A percentile compares a stretch with the other conserved stretches of the same genome.
Conservation (phyloP, 768 basidiomycete species). For the Amanita thiersii region DNA sequence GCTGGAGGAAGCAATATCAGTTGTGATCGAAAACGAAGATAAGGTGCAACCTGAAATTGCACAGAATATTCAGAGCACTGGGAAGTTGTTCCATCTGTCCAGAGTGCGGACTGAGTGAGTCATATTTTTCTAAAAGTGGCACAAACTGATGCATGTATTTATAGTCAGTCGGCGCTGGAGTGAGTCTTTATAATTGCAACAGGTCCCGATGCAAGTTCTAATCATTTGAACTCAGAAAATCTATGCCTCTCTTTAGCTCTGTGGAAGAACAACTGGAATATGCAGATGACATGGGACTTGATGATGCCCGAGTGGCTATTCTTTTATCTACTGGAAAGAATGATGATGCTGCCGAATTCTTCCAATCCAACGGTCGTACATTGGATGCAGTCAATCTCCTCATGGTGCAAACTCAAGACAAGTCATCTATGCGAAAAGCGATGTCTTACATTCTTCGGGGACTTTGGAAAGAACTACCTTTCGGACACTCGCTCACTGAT, state of each 20-base stretch:
- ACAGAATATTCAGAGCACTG: slow-evolving; percentile 31
- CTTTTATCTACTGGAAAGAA: slow-evolving; percentile 32
- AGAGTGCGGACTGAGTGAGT: slow-evolving; percentile 27
- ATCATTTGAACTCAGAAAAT: slow-evolving; percentile 28
- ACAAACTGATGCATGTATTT: neutral
- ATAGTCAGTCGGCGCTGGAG: neutral
- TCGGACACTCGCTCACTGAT: slow-evolving; percentile 21
- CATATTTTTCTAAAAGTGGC: neutral
- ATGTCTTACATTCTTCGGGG: slow-evolving; percentile 29
- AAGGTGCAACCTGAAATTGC: slow-evolving; percentile 23
- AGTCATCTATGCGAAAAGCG: slow-evolving; percentile 24
- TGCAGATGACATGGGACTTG: slow-evolving; percentile 44
- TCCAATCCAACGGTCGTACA: slow-evolving; percentile 37
- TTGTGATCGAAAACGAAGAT: slow-evolving; percentile 27
- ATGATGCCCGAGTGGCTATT: slow-evolving; percentile 36
- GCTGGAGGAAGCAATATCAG: slow-evolving; percentile 45
- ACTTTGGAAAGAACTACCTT: slow-evolving; percentile 38
- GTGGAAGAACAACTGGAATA: slow-evolving; percentile 50
- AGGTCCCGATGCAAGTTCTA: neutral
- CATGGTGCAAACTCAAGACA: slow-evolving; percentile 22
- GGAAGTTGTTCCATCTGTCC: slow-evolving; percentile 37
- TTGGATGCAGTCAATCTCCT: slow-evolving; percentile 40
- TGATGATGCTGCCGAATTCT: slow-evolving; percentile 44
- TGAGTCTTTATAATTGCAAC: neutral
- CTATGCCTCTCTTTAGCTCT: slow-evolving; percentile 36